Percentiles rank a stretch among this genome's conserved stretches.
phyloP scores from a whole-genome alignment of 192 early-diverging fungal genomes.

The Jimgerdemannia flammicorona region DNA sequence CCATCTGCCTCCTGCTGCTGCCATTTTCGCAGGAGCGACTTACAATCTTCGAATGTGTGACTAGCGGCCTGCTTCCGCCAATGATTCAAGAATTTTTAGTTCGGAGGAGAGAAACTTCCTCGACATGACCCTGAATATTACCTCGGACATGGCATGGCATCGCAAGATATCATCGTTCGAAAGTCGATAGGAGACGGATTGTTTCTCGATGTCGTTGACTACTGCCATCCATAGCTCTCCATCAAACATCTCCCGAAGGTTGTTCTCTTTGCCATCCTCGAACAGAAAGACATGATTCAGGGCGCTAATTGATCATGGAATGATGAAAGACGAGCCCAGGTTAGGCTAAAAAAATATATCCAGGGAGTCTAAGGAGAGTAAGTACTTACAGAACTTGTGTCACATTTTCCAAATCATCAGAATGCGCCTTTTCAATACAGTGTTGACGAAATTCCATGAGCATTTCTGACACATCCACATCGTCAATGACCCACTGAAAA shows the following conservation, averaged over 20 bases:
- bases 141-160: conserved; percentile 7
- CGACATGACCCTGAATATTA: not conserved
- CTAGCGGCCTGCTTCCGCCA: no score
- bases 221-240: conserved; percentile 1
- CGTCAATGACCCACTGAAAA: no score
- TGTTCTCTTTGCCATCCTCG: not conserved
- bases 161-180: conserved; percentile 8
- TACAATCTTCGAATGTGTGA: no score
- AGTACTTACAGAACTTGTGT: conserved; percentile 14
- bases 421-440: not conserved
- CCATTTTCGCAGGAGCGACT: no score
- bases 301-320: no score
- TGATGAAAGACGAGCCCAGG: no score
- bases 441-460: conserved; percentile 11
- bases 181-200: conserved; percentile 3
- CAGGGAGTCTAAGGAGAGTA: not conserved
- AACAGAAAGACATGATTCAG: conserved; percentile 15
- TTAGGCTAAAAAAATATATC: no score
- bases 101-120: conserved; percentile 3
- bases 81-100: not conserved
- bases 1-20: no score
- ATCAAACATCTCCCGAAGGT: not conserved
- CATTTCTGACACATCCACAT: no score
- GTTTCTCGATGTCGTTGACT: conserved; percentile 5
- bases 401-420: conserved; percentile 8